Percentiles rank a stretch among this genome's conserved stretches.
These are phyloP conservation scores for Phytophthora sansomeana DNA, from an alignment of 352 stramenopile species.

Conservation along the genomic window DNA sequence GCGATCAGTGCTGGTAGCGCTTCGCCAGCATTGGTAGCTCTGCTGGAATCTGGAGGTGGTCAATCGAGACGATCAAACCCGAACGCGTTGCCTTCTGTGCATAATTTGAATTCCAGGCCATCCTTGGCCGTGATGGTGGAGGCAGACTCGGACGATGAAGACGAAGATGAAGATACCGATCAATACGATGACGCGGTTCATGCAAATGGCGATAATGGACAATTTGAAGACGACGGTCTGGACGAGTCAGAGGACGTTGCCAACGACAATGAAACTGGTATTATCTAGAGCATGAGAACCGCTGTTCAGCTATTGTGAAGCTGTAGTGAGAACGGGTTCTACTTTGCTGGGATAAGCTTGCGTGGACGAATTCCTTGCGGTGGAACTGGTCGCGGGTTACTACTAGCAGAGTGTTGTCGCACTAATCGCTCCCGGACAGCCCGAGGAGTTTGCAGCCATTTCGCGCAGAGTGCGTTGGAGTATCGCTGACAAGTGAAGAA, in stretches of 20 bases:
- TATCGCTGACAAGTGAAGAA: conserved; percentile 77
- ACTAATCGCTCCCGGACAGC: conserved; percentile 20
- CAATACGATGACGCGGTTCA: conserved; percentile 8
- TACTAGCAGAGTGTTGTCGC: conserved; percentile 28
- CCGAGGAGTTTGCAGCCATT: conserved; percentile 63
- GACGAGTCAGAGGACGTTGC: conserved; percentile 14
- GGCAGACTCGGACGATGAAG: conserved; percentile 26
- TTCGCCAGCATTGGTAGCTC: not conserved
- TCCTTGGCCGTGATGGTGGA: conserved; percentile 29
- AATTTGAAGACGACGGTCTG: not conserved
- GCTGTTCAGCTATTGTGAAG: not conserved
- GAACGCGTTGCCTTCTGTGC: conserved; percentile 1
- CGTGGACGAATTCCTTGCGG: not conserved
- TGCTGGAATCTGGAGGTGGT: not conserved
- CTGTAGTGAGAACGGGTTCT: not conserved
- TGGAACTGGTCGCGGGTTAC: conserved; percentile 1
- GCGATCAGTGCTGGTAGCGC: not conserved
- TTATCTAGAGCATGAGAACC: not conserved
- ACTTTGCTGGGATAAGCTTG: conserved; percentile 13
- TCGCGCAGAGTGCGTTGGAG: conserved; percentile 62
- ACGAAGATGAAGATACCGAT: conserved; percentile 19
- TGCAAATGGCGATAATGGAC: conserved; percentile 6
- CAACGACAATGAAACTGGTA: not conserved
- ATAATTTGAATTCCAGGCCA: conserved; percentile 1
- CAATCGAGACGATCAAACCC: conserved; percentile 9